Percentiles rank a stretch among this genome's conserved stretches.
Conservation (phyloP, 1,284 basidiomycete species). For the Takashimella koratensis region DNA sequence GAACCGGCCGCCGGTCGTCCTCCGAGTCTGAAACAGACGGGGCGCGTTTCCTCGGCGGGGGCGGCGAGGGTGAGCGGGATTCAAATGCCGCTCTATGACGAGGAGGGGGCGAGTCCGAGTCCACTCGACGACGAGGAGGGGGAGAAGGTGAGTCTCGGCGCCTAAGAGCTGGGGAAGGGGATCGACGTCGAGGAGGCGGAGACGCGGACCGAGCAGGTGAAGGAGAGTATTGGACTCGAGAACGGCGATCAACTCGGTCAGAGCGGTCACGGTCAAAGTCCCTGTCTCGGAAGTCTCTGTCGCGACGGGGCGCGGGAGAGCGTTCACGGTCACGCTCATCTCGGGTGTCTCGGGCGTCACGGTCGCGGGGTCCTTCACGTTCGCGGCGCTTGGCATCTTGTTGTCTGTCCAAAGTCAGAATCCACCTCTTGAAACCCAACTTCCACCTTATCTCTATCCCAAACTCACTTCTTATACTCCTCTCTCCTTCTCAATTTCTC, state of each 20-base stretch:
- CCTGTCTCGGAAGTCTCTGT: too few species aligned
- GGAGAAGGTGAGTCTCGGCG: slow-evolving; percentile 47
- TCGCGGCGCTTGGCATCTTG: slow-evolving; percentile 7
- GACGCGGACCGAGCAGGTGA: slow-evolving; percentile 4
- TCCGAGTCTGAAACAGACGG: too few species aligned
- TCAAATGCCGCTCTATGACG: background rate
- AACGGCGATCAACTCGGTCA: slow-evolving; percentile 17
- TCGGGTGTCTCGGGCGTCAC: slow-evolving; percentile 11
- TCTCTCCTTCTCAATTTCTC: slow-evolving; percentile 59
- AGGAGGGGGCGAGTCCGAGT: slow-evolving; percentile 15
- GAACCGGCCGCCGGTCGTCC: too few species aligned
- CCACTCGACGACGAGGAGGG: slow-evolving; percentile 34
- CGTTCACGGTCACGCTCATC: slow-evolving; percentile 10
- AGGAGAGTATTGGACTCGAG: background rate
- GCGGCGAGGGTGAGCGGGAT: background rate
- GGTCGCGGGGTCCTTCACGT: slow-evolving; percentile 19
- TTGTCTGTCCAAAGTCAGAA: too few species aligned
- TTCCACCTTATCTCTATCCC: too few species aligned
- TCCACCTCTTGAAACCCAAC: too few species aligned
- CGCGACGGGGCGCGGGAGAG: slow-evolving; percentile 16
- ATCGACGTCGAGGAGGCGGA: slow-evolving; percentile 25
- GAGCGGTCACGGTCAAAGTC: slow-evolving; percentile 16
- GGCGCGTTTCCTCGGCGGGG: background rate
- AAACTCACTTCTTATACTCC: slow-evolving; percentile 53
- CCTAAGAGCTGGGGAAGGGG: slow-evolving; percentile 44